These are phyloP conservation scores for Dipodascopsis tothii DNA, from an alignment of 805 yeast genomes.

Conservation along the genomic window DNA sequence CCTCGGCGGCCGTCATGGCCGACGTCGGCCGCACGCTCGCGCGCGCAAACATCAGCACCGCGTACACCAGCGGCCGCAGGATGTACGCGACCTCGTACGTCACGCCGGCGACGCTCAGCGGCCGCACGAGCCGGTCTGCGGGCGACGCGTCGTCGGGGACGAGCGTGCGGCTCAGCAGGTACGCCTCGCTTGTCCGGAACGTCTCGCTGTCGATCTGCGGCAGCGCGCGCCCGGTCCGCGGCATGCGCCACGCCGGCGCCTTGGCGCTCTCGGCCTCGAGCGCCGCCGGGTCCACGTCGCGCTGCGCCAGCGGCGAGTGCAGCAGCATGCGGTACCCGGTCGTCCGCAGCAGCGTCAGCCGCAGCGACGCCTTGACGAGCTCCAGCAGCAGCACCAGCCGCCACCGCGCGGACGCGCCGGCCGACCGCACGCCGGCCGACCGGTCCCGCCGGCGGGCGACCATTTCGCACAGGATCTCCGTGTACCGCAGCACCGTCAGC, in stretches of 20 bases:
- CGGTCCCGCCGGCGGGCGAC: constrained; percentile 24
- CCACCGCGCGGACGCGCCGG: constrained; percentile 29
- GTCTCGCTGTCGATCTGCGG: constrained; percentile 8
- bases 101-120: constrained; percentile 21
- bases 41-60: constrained; percentile 24
- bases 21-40: background rate
- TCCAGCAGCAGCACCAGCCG: constrained; percentile 25
- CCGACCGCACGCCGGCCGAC: background rate
- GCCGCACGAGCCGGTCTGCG: constrained; percentile 30
- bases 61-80: constrained; percentile 36
- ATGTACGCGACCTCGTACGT: constrained; percentile 32
- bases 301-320: constrained; percentile 30
- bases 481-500: constrained; percentile 29
- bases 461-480: constrained; percentile 36
- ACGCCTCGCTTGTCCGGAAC: constrained; percentile 20
- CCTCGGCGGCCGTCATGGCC: background rate
- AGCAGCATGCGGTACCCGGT: constrained; percentile 29
- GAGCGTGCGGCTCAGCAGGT: constrained; percentile 27
- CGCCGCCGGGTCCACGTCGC: constrained; percentile 32
- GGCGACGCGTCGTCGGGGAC: constrained; percentile 31
- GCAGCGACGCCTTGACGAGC: constrained; percentile 25
- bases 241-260: constrained; percentile 17
- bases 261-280: constrained; percentile 12
- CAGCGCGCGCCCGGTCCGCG: constrained; percentile 23
- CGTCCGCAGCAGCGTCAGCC: constrained; percentile 29